A percentile compares a stretch with the other conserved stretches of the same genome.
phyloP scores from a whole-genome alignment of 2,329 filamentous ascomycete species.

The Diaporthe longicolla region DNA sequence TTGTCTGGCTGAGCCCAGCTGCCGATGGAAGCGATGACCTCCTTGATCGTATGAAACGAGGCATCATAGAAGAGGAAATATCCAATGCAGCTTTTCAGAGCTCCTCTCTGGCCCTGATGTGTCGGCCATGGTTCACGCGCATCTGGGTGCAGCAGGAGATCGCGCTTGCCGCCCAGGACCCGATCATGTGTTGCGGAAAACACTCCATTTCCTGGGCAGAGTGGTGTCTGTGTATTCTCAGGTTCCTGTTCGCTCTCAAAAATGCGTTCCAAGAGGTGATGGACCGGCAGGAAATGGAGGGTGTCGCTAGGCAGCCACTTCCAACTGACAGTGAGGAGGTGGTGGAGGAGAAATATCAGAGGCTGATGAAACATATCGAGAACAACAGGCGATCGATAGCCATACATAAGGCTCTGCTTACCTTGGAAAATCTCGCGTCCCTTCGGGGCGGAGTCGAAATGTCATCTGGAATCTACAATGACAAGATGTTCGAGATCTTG shows the following conservation, averaged over 20 bases:
- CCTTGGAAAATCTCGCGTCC: neutral
- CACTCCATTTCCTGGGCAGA: neutral
- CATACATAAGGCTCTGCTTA: neutral
- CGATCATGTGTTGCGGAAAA: neutral
- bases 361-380: neutral
- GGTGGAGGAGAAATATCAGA: neutral
- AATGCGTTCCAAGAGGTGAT: neutral
- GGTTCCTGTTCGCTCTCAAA: neutral
- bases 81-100: neutral
- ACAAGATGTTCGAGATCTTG: slow-evolving; percentile 5
- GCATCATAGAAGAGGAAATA: neutral
- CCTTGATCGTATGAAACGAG: neutral
- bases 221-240: neutral
- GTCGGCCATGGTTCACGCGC: slow-evolving; percentile 41
- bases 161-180: slow-evolving; percentile 37
- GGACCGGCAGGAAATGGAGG: neutral
- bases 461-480: neutral
- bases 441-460: neutral
- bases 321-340: neutral
- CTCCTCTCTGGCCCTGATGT: neutral
- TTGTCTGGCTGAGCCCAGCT: slow-evolving; percentile 45
- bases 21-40: slow-evolving; percentile 36
- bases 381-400: neutral
- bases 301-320: neutral
- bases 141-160: slow-evolving; percentile 47